phyloP scores from a whole-genome alignment of 2,329 filamentous ascomycete species.

The Bipolaris gigantea region DNA sequence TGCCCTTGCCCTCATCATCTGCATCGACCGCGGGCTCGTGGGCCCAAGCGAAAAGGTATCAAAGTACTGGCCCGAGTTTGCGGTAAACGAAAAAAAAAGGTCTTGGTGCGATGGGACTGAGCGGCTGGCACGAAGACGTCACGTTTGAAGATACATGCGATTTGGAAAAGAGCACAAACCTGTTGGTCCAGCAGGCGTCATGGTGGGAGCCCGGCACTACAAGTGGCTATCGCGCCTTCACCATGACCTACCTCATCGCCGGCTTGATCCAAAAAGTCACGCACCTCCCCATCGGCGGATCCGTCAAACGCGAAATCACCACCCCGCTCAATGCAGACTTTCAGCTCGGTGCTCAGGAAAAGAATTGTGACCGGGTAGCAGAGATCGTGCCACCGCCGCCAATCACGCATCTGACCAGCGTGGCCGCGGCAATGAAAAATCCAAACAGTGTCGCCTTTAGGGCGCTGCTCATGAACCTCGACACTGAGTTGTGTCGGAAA shows the following conservation, averaged over 20 bases:
- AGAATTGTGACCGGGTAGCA: conserved; percentile 13
- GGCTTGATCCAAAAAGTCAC: conserved; percentile 14
- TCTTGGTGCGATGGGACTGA: conserved; percentile 20
- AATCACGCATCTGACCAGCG: neutral
- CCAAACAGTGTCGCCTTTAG: conserved; percentile 1
- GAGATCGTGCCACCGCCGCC: conserved; percentile 17
- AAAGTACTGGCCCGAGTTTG: conserved; percentile 28
- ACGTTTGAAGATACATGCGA: conserved; percentile 12
- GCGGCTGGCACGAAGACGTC: conserved; percentile 13
- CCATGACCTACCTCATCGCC: conserved; percentile 20
- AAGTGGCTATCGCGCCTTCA: conserved; percentile 20
- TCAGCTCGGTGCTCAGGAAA: conserved; percentile 12
- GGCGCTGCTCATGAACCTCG: conserved; percentile 12
- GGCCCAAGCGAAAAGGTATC: conserved; percentile 20
- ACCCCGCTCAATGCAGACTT: conserved; percentile 52
- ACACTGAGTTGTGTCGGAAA: conserved; percentile 1
- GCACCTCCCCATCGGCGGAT: conserved; percentile 6
- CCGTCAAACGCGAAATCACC: conserved; percentile 64
- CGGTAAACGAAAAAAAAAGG: conserved; percentile 17
- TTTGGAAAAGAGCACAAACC: conserved; percentile 7
- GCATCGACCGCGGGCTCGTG: conserved; percentile 18
- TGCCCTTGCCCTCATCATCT: conserved; percentile 16
- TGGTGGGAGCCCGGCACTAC: conserved; percentile 24
- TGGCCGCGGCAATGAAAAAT: neutral
- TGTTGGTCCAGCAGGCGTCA: conserved; percentile 15